phyloP scores from a whole-genome alignment of 805 yeast species.

The Hanseniaspora hatyaiensis region DNA sequence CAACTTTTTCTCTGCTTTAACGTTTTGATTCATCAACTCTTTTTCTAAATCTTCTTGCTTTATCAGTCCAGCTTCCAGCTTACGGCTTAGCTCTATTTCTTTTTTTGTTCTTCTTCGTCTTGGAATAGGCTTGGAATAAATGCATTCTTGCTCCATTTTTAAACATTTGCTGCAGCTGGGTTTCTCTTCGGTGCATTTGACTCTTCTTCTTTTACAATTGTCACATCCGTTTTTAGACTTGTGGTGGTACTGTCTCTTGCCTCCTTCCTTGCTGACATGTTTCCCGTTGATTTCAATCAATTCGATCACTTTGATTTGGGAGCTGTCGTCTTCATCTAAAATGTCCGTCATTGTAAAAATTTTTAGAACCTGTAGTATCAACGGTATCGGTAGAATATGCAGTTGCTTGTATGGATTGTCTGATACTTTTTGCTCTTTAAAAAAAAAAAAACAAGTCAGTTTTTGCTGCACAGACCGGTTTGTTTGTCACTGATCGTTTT shows the following conservation, averaged over 20 bases:
- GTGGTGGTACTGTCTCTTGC: constrained; percentile 77
- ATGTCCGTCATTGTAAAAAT: not conserved
- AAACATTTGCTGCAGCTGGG: constrained; percentile 72
- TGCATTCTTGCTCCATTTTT: constrained; percentile 68
- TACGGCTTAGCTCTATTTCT: constrained; percentile 2
- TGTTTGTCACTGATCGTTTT: too few species aligned
- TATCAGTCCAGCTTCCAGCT: constrained; percentile 3
- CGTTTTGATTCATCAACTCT: not conserved
- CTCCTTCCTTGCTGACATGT: constrained; percentile 27
- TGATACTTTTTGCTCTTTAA: too few species aligned
- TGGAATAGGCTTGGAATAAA: constrained; percentile 35
- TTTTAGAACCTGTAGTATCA: too few species aligned
- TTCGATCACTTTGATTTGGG: constrained; percentile 23
- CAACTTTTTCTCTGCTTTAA: too few species aligned
- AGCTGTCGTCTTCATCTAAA: constrained; percentile 4
- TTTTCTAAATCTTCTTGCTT: constrained; percentile 5
- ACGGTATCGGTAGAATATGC: too few species aligned
- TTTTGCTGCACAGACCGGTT: too few species aligned
- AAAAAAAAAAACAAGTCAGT: too few species aligned
- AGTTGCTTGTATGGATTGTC: too few species aligned
- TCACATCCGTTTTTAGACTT: constrained; percentile 83
- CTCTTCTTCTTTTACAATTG: constrained; percentile 79
- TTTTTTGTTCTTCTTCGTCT: constrained; percentile 21
- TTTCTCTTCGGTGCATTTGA: constrained; percentile 80
- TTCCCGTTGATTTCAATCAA: constrained; percentile 33